Evolutionary conservation across 2,329 filamentous ascomycete genomes (phyloP), one percentile per base, ranked within the genome.

Genomic region (Epicoccum sorghinum): DNA sequence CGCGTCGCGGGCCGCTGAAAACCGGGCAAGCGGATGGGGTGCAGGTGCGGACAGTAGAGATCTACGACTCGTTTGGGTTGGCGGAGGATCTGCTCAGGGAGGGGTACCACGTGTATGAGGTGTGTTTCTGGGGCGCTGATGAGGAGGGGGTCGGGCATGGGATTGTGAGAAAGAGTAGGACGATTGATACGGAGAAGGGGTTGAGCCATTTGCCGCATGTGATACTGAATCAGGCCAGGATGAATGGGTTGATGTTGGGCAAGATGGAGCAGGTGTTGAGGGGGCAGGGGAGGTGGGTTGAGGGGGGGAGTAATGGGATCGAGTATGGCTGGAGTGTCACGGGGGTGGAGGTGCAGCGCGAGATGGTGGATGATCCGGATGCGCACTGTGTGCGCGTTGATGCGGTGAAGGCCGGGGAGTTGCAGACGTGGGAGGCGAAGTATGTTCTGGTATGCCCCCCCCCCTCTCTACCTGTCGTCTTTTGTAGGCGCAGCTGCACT

Each of bases 51-150:
- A 89, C 86, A 0, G 77, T 90, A 2, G 86, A 91, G 70, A 89
- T 91, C n/a, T 84, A 91, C 50, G 86, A 91, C 61, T 85, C 83
- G 6, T 88, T 91, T 57, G 87, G 84, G 1, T 80, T 91, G 38
- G 84, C 79, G 1, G 83, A 89, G 55, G 78, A 82, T 7, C 79
- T 83, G 3, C 83, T 86, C 77, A 83, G 84, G 22, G 87, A 90
- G 62, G 80, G 83, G 2, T 88, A 88, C 64, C 86, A 86, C 62
- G 83, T 89, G 68, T 77, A 88, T 3, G 88, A 89, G 73, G 84
- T 89, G 14, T 77, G 77, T 7, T 80, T 80, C 57, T 80, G 79
- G 78, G 65, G 58, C 6, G 71, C 52, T 53, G 67, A 67, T n/a
- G 64, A 67, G 1, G 57, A 59, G 1, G 70, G 68, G 1, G 71